Conservation (phyloP, 805 yeast species). For the Wickerhamiella spandovensis region DNA sequence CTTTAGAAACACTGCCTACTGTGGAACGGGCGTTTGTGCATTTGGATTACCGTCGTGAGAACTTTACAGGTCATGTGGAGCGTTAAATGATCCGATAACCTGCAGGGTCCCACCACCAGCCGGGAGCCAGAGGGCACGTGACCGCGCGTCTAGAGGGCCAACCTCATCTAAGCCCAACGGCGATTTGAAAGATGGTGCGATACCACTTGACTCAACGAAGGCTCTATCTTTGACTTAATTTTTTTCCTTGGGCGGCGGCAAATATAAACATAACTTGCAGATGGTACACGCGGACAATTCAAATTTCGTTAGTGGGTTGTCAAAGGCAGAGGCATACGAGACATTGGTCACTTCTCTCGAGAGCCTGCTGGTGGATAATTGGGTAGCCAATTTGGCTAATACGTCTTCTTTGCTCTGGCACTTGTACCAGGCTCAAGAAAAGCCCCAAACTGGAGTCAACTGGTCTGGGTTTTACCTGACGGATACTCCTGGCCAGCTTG, state of each 20-base stretch:
- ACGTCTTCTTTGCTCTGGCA: conserved; percentile 82
- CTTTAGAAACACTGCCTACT: conserved; percentile 61
- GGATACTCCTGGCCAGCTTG: conserved; percentile 34
- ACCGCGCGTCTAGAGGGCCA: background rate
- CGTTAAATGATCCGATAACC: conserved; percentile 2
- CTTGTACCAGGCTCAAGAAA: conserved; percentile 51
- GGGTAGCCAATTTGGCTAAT: conserved; percentile 85
- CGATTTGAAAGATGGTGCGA: background rate
- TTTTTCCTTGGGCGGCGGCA: background rate
- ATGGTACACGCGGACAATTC: conserved; percentile 60
- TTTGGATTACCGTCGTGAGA: conserved; percentile 37
- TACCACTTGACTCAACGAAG: background rate
- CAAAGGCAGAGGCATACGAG: conserved; percentile 41
- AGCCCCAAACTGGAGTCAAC: conserved; percentile 39
- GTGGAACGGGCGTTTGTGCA: conserved; percentile 78
- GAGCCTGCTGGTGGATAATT: conserved; percentile 55
- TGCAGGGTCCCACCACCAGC: background rate
- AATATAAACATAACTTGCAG: background rate
- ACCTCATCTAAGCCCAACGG: background rate
- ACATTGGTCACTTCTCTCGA: conserved; percentile 45
- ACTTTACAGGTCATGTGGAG: conserved; percentile 27
- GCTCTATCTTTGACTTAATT: too few species aligned
- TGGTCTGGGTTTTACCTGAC: conserved; percentile 89
- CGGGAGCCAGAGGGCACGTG: background rate
- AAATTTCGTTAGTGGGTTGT: conserved; percentile 29